These are phyloP conservation scores for Corylus avellana DNA, from an alignment of 306 rosid genomes.

Conservation along the genomic window DNA sequence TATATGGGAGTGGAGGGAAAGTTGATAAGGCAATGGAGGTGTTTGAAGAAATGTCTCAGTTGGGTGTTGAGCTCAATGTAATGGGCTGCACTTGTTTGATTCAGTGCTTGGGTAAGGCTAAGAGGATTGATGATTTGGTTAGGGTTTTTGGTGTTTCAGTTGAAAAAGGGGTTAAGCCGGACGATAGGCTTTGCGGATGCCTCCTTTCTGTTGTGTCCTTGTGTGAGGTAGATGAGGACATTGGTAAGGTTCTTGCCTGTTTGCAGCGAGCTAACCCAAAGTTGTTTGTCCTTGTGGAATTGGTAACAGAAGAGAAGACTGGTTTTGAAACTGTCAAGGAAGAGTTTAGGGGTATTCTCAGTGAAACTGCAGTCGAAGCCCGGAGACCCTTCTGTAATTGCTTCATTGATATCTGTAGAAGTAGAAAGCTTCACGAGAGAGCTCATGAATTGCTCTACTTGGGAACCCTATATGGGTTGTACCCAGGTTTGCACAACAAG, in stretches of 20 bases:
- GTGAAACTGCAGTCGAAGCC: slow-evolving; percentile 57
- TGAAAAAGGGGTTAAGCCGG: slow-evolving; percentile 67
- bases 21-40: slow-evolving; percentile 65
- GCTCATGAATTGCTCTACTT: slow-evolving; percentile 90
- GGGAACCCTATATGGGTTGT: slow-evolving; percentile 81
- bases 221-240: slow-evolving; percentile 53
- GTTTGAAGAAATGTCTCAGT: slow-evolving; percentile 75
- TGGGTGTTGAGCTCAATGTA: slow-evolving; percentile 69
- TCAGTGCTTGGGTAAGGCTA: slow-evolving; percentile 85
- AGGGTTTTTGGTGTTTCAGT: slow-evolving; percentile 54
- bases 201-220: slow-evolving; percentile 71
- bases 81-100: slow-evolving; percentile 96
- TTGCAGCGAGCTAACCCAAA: slow-evolving; percentile 73
- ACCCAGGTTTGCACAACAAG: slow-evolving; percentile 86
- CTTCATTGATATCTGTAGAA: slow-evolving; percentile 84
- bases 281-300: slow-evolving; percentile 51
- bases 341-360: slow-evolving; percentile 59
- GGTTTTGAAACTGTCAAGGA: slow-evolving; percentile 65
- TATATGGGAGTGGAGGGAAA: slow-evolving; percentile 78
- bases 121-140: slow-evolving; percentile 62
- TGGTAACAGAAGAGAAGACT: slow-evolving; percentile 50
- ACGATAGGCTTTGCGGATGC: slow-evolving; percentile 83
- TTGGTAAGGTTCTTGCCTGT: slow-evolving; percentile 66
- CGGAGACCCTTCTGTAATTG: slow-evolving; percentile 94
- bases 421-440: slow-evolving; percentile 59